phyloP scores from a whole-genome alignment of 2,329 filamentous ascomycete species.

The Phyllosticta paracitricarpa region DNA sequence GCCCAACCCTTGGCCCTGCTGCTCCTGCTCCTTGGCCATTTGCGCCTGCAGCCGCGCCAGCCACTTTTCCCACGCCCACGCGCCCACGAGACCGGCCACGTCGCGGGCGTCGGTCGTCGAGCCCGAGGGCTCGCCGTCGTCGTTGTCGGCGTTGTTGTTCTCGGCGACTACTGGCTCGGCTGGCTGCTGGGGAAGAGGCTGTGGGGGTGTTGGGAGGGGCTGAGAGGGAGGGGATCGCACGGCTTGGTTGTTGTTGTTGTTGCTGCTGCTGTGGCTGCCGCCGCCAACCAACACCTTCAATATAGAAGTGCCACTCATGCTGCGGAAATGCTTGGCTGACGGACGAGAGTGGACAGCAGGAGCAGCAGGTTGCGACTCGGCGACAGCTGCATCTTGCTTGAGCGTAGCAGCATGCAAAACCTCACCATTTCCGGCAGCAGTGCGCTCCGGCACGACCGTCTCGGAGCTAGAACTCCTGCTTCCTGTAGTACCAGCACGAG shows the following conservation, averaged over 20 bases:
- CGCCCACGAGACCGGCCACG: slow-evolving; percentile 71
- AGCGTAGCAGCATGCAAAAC: not conserved
- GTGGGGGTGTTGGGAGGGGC: not conserved
- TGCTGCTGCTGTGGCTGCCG: not conserved
- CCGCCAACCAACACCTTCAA: not conserved
- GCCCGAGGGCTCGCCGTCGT: slow-evolving; percentile 15
- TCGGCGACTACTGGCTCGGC: slow-evolving; percentile 13
- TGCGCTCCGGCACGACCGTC: not conserved
- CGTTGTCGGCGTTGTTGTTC: slow-evolving; percentile 14
- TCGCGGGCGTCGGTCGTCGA: slow-evolving; percentile 59
- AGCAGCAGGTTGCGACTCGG: not conserved
- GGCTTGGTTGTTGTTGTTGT: not conserved
- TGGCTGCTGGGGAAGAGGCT: not conserved
- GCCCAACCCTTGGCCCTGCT: slow-evolving; percentile 39
- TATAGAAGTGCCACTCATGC: not conserved
- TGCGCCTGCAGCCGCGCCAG: slow-evolving; percentile 79
- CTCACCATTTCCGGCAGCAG: not conserved
- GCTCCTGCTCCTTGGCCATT: slow-evolving; percentile 56
- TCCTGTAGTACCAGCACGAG: not conserved
- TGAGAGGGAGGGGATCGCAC: not conserved
- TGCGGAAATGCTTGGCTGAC: not conserved
- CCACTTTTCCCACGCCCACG: slow-evolving; percentile 96
- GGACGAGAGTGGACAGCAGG: not conserved
- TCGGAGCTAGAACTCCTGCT: not conserved
- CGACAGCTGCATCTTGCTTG: not conserved